Base-by-base conservation (phyloP, 1,284 basidiomycete genomes). In the Butyriboletus regius region DNA sequence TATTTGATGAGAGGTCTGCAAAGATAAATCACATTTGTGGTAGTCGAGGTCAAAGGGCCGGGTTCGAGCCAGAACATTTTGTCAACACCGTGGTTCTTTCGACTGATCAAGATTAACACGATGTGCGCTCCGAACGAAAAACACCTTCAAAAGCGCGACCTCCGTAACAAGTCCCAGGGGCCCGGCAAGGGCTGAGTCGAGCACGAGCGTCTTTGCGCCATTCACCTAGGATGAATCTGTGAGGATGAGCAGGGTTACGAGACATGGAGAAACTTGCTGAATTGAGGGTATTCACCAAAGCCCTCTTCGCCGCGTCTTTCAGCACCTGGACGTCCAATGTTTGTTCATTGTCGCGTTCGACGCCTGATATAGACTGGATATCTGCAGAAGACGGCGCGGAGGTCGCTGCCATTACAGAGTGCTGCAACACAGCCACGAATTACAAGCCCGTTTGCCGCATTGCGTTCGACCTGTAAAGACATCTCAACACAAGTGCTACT, bases 41-140 rank as follows among this genome's bases (percentile, higher is more conserved):
- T 93, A 4, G 81, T 79, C 1, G 90, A 88, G 37, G 83, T 81
- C 48, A 96, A 71, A 10, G 89, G 84, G 26, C 91, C 92, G 8
- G 83, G 66, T 69, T 98, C 96, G 24, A 98, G 82, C 96, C 96
- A 99, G 70, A 96, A 97, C 88, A 99, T 95, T 75, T 96, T 96
- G 72, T 98, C 95, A 5, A 98, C 93, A 5, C 92, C 94, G 79
- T 98, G 94, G 67, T 97, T 90, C 88, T 97, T 60, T 42, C 49
- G 2, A 22, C 17, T n/a, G 18, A 45, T 57, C n/a, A 54, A 38
- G 22, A 32, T 33, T 8, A 24, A 36, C 41, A 40, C 13, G 43
- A 39, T 7, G 35, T n/a, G 13, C 26, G 31, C 3, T 34, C 18
- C 17, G 17, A 20, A 43, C 34, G 22, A 7, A 20, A 60, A 70